Base-by-base conservation (phyloP, 495 filamentous ascomycete species). In the Aspergillus nidulans region DNA sequence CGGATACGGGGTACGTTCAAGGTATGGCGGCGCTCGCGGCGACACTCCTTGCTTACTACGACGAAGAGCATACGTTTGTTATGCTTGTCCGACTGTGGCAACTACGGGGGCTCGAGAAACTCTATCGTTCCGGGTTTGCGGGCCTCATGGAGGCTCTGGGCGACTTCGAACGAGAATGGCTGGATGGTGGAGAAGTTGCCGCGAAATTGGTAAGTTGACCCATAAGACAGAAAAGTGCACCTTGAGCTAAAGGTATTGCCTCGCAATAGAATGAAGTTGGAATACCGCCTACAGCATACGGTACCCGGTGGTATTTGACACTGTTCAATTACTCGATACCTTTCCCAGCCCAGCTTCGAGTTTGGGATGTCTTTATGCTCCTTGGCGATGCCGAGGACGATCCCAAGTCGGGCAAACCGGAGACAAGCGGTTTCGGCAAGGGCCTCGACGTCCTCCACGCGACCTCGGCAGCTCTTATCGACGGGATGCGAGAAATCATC, bases 291-390 rank as follows among this genome's bases (percentile, higher is more conserved):
- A 99, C 91, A 6, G 85, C 91, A 19, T 99, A 97, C 67, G 95
- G 91, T 26, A 97, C 92, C 0, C 78, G 91, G 24, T 99, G 94
- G 94, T 99, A 99, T 66, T 79, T 99, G 25, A 99, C 94, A 2
- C 80, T 99, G 6, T 99, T 99, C 78, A 97, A 97, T 71, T 88
- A 97, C 59, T 95, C 90, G 16, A 90, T 99, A 55, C 94, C 94
- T 2, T 99, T 97, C 63, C 81, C 90, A 0, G 95, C 95, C 9
- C 94, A 99, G 65, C 87, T 99, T n/a, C 86, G 94, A 44, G 89
- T 99, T 5, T 99, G 94, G 94, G 94, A 99, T 63, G 90, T 95
- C 1, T 97, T 99, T 72, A 91, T 99, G 89, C 85, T 99, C 2
- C 85, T 99, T 21, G 94, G 94, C 41, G 92, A 95, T 60, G 75